These are phyloP conservation scores for Ustulina deusta DNA, from an alignment of 2,329 filamentous ascomycete genomes.

Conservation along the genomic window DNA sequence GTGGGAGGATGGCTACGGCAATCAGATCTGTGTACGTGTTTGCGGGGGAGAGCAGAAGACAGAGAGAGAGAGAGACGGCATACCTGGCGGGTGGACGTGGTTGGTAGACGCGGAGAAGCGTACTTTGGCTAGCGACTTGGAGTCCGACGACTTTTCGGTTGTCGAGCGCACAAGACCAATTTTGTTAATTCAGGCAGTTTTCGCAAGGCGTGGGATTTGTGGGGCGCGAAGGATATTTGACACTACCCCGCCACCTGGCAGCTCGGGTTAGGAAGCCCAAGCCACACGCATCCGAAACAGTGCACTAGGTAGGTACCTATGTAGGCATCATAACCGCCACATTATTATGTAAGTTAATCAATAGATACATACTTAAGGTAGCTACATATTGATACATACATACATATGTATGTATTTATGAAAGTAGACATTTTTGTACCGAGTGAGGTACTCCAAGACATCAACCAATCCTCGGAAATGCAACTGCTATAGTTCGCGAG, in stretches of 20 bases:
- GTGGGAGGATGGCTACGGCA: slow-evolving; percentile 6
- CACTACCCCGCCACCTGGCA: slow-evolving; percentile 2
- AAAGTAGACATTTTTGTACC: too few species aligned
- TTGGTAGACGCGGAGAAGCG: slow-evolving; percentile 26
- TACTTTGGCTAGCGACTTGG: slow-evolving; percentile 11
- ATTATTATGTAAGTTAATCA: neutral
- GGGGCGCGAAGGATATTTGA: slow-evolving; percentile 20
- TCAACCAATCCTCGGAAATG: too few species aligned
- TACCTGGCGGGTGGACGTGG: slow-evolving; percentile 30
- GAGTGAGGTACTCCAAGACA: too few species aligned
- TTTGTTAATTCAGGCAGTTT: slow-evolving; percentile 22
- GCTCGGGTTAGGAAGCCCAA: neutral
- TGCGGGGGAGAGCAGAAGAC: neutral
- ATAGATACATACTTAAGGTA: too few species aligned
- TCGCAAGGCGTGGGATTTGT: slow-evolving; percentile 23
- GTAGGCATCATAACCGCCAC: neutral
- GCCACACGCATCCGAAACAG: neutral
- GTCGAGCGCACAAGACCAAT: slow-evolving; percentile 34
- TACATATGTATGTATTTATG: too few species aligned
- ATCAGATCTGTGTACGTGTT: slow-evolving; percentile 11
- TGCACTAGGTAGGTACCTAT: too few species aligned
- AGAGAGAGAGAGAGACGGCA: neutral
- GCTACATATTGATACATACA: too few species aligned
- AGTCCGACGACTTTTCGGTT: slow-evolving; percentile 25
- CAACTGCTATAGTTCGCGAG: too few species aligned